phyloP scores from a whole-genome alignment of 805 yeast genomes.

The Saturnispora mendoncae region DNA sequence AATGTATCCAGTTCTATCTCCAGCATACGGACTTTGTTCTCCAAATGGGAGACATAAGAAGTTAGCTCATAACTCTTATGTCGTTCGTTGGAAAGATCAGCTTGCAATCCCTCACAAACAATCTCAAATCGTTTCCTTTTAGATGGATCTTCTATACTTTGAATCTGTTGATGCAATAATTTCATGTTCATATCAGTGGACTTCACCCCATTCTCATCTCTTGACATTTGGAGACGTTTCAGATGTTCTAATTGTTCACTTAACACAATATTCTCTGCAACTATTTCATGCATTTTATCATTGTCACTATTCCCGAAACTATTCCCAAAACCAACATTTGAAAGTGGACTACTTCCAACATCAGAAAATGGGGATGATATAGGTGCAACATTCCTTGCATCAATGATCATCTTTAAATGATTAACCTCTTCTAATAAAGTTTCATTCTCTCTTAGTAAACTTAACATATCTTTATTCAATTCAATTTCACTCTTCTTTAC shows the following conservation, averaged over 20 bases:
- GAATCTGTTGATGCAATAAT: not conserved
- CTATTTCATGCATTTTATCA: conserved; percentile 28
- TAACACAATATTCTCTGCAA: conserved; percentile 55
- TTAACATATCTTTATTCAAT: conserved; percentile 38
- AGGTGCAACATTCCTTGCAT: not conserved
- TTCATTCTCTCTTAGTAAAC: conserved; percentile 51
- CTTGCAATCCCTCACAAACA: not conserved
- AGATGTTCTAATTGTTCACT: conserved; percentile 63
- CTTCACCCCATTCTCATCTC: not conserved
- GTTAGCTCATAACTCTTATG: conserved; percentile 6
- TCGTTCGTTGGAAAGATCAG: conserved; percentile 6
- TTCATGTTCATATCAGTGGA: conserved; percentile 1
- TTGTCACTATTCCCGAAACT: conserved; percentile 2
- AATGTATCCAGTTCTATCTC: conserved; percentile 11
- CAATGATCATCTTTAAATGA: conserved; percentile 20
- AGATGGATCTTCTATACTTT: not conserved
- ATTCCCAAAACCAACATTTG: conserved; percentile 15
- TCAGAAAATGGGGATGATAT: not conserved
- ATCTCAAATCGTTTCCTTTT: conserved; percentile 1
- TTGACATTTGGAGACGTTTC: conserved; percentile 43
- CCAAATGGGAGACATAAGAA: conserved; percentile 13
- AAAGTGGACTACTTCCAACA: not conserved
- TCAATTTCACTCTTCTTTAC: conserved; percentile 50
- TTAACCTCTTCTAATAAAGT: conserved; percentile 47
- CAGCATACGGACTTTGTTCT: conserved; percentile 10